These are phyloP conservation scores for Basidiobolus meristosporus DNA, from an alignment of 371 early-diverging fungal species.

Conservation along the genomic window DNA sequence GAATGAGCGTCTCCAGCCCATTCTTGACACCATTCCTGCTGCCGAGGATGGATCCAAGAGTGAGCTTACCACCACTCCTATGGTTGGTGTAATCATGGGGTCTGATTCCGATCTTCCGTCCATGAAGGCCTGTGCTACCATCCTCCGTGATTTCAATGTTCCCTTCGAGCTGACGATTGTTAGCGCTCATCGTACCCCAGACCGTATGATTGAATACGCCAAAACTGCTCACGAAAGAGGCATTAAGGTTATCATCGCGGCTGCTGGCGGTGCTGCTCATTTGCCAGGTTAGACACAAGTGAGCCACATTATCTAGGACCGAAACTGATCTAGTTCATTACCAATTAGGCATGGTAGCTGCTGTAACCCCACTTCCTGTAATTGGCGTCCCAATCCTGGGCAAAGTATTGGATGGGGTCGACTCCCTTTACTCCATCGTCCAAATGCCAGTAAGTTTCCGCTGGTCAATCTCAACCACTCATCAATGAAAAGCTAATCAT, in stretches of 20 bases:
- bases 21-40: conserved; percentile 14
- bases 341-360: conserved; percentile 73
- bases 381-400: conserved; percentile 93
- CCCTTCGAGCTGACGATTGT: conserved; percentile 91
- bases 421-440: conserved; percentile 88
- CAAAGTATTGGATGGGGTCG: conserved; percentile 81
- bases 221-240: conserved; percentile 72
- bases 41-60: not conserved
- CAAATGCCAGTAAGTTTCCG: conserved; percentile 90
- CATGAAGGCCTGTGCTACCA: conserved; percentile 74
- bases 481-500: not conserved
- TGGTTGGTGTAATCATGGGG: conserved; percentile 94
- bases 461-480: conserved; percentile 2
- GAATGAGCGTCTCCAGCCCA: conserved; percentile 31
- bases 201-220: conserved; percentile 83
- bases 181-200: conserved; percentile 89
- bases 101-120: conserved; percentile 90
- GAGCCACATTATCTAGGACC: too few relatives aligned
- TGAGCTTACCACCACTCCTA: conserved; percentile 14
- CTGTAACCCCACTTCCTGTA: conserved; percentile 86
- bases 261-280: conserved; percentile 95
- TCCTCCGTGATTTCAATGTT: conserved; percentile 69
- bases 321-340: too few relatives aligned
- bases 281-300: conserved; percentile 34
- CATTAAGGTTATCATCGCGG: conserved; percentile 86